A percentile compares a stretch with the other conserved stretches of the same genome.
Conservation (phyloP, 306 rosid genomes). For the Inga laurina region DNA sequence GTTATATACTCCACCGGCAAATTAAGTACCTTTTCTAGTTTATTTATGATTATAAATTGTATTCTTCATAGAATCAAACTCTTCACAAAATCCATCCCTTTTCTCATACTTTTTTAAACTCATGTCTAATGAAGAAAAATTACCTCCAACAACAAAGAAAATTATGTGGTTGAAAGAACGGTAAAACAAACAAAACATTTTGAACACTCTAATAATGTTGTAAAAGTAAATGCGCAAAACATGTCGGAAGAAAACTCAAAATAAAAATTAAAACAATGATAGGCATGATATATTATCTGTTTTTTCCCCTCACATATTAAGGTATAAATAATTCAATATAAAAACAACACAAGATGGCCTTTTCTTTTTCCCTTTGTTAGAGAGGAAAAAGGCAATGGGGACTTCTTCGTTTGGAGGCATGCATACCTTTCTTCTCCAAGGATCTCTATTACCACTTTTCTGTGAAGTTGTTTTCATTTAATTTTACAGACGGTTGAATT, state of each 20-base stretch:
- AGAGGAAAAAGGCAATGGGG: background rate
- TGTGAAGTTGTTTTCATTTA: background rate
- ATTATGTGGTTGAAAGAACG: slow-evolving; percentile 33
- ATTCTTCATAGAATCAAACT: background rate
- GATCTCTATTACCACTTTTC: slow-evolving; percentile 1
- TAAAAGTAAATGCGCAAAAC: background rate
- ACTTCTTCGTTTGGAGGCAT: background rate
- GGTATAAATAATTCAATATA: background rate
- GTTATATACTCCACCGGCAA: background rate
- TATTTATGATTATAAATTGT: background rate
- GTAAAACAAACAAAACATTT: slow-evolving; percentile 16
- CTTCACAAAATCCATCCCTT: background rate
- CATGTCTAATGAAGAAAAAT: background rate
- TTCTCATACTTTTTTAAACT: background rate
- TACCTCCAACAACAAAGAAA: background rate
- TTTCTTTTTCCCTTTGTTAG: background rate
- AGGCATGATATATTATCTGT: background rate
- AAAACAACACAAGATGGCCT: slow-evolving; percentile 36
- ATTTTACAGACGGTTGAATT: background rate
- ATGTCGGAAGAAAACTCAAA: background rate
- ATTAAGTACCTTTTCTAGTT: background rate
- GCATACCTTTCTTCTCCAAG: background rate
- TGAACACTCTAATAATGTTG: background rate
- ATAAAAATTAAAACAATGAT: background rate
- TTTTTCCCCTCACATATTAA: background rate